phyloP scores from a whole-genome alignment of 2,329 filamentous ascomycete species.

The Fusarium sulawesiense region DNA sequence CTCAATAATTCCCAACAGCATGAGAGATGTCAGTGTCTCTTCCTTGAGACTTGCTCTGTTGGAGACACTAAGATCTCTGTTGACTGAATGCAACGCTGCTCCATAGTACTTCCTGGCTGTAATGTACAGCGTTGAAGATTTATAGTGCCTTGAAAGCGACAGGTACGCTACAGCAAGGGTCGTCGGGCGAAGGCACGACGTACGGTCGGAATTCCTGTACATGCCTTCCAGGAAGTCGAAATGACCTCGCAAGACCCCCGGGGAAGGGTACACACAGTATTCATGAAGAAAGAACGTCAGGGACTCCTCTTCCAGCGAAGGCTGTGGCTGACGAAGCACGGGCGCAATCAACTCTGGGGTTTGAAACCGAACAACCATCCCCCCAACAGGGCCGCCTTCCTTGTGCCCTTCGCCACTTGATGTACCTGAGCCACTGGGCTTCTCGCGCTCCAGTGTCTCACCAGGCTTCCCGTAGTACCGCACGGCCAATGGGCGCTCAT shows the following conservation, averaged over 20 bases:
- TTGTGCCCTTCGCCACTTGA: too few species aligned
- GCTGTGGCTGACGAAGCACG: slow-evolving; percentile 13
- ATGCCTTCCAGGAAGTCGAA: slow-evolving; percentile 25
- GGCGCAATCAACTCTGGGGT: not conserved
- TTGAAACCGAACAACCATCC: not conserved
- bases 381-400: not conserved
- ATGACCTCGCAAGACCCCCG: slow-evolving; percentile 11
- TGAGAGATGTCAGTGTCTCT: slow-evolving; percentile 27
- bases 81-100: slow-evolving; percentile 14
- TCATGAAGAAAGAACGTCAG: slow-evolving; percentile 26
- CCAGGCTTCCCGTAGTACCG: slow-evolving; percentile 23
- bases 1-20: slow-evolving; percentile 32
- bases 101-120: slow-evolving; percentile 20
- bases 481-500: slow-evolving; percentile 18
- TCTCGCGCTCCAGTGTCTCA: slow-evolving; percentile 5
- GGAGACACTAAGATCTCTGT: slow-evolving; percentile 17
- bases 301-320: slow-evolving; percentile 26
- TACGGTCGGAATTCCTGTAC: slow-evolving; percentile 7
- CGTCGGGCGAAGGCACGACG: slow-evolving; percentile 20
- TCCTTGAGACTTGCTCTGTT: slow-evolving; percentile 16
- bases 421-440: not conserved
- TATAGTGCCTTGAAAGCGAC: slow-evolving; percentile 29
- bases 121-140: slow-evolving; percentile 21
- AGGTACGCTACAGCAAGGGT: slow-evolving; percentile 25
- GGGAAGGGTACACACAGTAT: slow-evolving; percentile 11